These are phyloP conservation scores for Penicillium angulare DNA, from an alignment of 495 filamentous ascomycete species.

Conservation along the genomic window DNA sequence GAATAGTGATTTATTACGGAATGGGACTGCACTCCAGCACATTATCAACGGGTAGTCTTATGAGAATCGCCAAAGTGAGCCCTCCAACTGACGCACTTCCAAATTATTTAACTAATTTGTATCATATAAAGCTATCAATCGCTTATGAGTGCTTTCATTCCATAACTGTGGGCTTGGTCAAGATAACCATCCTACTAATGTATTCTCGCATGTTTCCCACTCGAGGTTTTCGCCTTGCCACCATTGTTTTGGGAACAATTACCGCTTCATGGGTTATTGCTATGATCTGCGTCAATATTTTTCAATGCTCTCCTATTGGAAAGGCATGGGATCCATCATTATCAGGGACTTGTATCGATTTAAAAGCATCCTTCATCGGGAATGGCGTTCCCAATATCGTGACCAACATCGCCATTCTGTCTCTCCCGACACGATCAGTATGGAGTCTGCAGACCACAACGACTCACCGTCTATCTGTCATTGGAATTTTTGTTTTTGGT, in stretches of 20 bases:
- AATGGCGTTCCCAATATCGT: conserved; percentile 48
- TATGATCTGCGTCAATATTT: conserved; percentile 42
- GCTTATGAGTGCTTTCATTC: conserved; percentile 14
- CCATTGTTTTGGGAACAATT: conserved; percentile 38
- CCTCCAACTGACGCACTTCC: background rate
- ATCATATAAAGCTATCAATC: conserved; percentile 6
- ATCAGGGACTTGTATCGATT: conserved; percentile 42
- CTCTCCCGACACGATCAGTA: conserved; percentile 42
- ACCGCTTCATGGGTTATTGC: conserved; percentile 37
- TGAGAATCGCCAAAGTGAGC: conserved; percentile 11
- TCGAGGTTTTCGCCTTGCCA: conserved; percentile 31
- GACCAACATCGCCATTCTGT: conserved; percentile 45
- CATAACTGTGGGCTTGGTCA: conserved; percentile 14
- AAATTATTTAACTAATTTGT: background rate
- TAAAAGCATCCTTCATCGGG: conserved; percentile 42
- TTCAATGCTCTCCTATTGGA: conserved; percentile 45
- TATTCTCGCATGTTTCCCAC: conserved; percentile 44
- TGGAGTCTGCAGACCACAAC: conserved; percentile 34
- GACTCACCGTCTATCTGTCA: conserved; percentile 11
- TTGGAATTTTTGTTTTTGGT: conserved; percentile 13
- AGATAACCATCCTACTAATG: conserved; percentile 41
- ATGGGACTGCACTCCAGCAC: conserved; percentile 10
- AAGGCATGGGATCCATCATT: conserved; percentile 38
- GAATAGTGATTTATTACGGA: conserved; percentile 13
- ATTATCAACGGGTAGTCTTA: conserved; percentile 1